These are phyloP conservation scores for Leptographium procerum DNA, from an alignment of 2,329 filamentous ascomycete species.

Conservation along the genomic window DNA sequence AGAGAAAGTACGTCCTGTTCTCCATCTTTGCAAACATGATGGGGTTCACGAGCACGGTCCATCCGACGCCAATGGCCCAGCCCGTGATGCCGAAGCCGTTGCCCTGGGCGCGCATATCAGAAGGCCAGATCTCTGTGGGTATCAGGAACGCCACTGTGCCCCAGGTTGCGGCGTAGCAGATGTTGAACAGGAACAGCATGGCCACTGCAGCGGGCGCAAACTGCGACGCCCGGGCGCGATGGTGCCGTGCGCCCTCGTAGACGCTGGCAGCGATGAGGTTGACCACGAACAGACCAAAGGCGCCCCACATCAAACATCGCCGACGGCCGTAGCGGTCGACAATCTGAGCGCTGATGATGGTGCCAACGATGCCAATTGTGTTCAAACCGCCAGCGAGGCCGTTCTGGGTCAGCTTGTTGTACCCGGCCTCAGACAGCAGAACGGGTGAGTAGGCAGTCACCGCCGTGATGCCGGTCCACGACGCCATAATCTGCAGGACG, in stretches of 20 bases:
- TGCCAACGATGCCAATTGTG: constrained; percentile 39
- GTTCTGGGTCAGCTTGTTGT: constrained; percentile 27
- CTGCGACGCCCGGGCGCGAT: constrained; percentile 22
- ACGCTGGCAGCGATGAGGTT: constrained; percentile 27
- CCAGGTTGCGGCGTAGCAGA: constrained; percentile 39
- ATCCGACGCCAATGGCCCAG: constrained; percentile 46
- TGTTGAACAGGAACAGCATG: constrained; percentile 39
- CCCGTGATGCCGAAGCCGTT: constrained; percentile 48
- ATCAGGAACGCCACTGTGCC: constrained; percentile 36
- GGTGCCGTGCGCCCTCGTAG: constrained; percentile 27
- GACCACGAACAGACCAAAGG: constrained; percentile 26
- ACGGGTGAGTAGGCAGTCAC: constrained; percentile 27
- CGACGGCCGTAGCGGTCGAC: constrained; percentile 36
- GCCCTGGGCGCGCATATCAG: constrained; percentile 44
- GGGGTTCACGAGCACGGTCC: constrained; percentile 40
- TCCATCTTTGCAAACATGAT: constrained; percentile 38
- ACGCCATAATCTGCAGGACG: constrained; percentile 29
- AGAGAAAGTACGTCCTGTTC: constrained; percentile 39
- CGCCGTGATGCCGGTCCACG: constrained; percentile 31
- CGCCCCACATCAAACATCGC: constrained; percentile 27
- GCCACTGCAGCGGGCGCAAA: constrained; percentile 33
- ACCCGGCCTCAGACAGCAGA: constrained; percentile 22
- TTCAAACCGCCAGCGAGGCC: constrained; percentile 39
- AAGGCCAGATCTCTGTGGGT: constrained; percentile 45
- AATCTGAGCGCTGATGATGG: constrained; percentile 37